Base-by-base conservation (phyloP, 2,329 filamentous ascomycete genomes). In the Colletotrichum lini region DNA sequence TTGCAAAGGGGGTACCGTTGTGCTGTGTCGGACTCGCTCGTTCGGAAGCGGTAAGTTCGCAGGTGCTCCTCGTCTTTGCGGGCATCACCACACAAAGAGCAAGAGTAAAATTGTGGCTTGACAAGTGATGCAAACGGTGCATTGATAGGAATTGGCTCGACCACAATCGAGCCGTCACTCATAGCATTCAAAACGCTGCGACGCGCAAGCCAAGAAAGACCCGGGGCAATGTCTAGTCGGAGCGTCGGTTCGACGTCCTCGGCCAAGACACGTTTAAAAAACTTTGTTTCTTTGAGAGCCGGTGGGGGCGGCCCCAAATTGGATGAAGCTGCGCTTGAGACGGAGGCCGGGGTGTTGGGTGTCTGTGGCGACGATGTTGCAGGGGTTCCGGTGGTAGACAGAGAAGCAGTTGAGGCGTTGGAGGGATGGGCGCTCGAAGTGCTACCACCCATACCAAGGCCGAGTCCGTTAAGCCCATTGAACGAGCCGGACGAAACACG, bases 191-290 rank as follows among this genome's bases (percentile, higher is more conserved):
- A 82, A 6, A 98, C 95, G 7, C 92, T 93, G 68, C 96, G 91
- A 56, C 96, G 92, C 59, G 94, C 95, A 57, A 99, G 88, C 94
- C 96, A 99, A 0, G 95, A 98, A 38, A 99, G 89, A 0, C 95
- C 94, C 0, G 96, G 96, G 0, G 96, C 95, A 2, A 91, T 88
- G 80, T 99, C 96, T 4, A 99, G 88, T 52, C 96, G 91, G 12
- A 99, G 84, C 0, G 96, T 98, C 0, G 96, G 96, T 79, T 99
- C 96, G 67, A 99, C 94, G 78, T 99, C 96, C 80, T 99, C 96
- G 23, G 90, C 88, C 35, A 98, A 82, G 7, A 91, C 92, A 57
- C 96, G 91, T 84, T 98, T 98, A 84, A 96, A 99, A 79, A 98
- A 99, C 74, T 93, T 94, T 38, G 93, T 94, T 67, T 98, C 96